Evolutionary conservation across 2,329 filamentous ascomycete genomes (phyloP).

Genomic region (Cercospora berteroae): DNA sequence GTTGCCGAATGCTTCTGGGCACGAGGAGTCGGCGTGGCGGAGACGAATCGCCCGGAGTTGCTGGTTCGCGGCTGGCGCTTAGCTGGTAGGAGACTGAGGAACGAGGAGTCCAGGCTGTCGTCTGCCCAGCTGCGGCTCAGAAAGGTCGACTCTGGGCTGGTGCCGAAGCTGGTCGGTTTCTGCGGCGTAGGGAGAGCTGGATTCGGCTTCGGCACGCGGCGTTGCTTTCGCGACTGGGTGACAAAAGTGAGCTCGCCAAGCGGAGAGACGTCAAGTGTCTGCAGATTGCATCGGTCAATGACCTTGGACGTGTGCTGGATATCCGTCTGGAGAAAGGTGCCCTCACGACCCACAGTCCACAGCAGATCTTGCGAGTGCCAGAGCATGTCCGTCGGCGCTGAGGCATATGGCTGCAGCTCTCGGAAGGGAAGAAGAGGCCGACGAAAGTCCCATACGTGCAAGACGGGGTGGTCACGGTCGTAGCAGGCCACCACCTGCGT

Average conservation of each 20-base stretch:
- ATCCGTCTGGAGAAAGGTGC: conserved; percentile 62
- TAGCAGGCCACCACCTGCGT: conserved; percentile 63
- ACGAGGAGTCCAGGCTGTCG: conserved; percentile 57
- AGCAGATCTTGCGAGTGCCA: conserved; percentile 64
- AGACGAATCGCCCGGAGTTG: conserved; percentile 20
- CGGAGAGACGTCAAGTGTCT: conserved; percentile 58
- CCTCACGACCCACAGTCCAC: conserved; percentile 63
- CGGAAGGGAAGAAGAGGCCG: conserved; percentile 61
- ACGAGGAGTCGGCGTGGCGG: conserved; percentile 13
- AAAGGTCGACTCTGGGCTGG: conserved; percentile 38
- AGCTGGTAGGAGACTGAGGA: conserved; percentile 44
- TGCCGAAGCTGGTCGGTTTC: conserved; percentile 21
- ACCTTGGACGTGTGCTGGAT: conserved; percentile 59
- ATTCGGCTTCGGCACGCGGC: conserved; percentile 32
- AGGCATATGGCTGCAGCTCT: conserved; percentile 57
- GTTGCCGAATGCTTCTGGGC: conserved; percentile 27
- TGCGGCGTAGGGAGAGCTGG: conserved; percentile 14
- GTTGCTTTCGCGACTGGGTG: conserved; percentile 51
- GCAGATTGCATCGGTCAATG: conserved; percentile 57
- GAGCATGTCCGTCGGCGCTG: conserved; percentile 58
- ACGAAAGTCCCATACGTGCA: conserved; percentile 65
- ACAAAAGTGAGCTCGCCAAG: conserved; percentile 57
- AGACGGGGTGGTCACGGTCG: conserved; percentile 58
- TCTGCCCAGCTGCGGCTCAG: conserved; percentile 51
- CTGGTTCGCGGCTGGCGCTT: conserved; percentile 17